Evolutionary conservation across 2,329 filamentous ascomycete genomes (phyloP).

Genomic region (Aureobasidium sp.): DNA sequence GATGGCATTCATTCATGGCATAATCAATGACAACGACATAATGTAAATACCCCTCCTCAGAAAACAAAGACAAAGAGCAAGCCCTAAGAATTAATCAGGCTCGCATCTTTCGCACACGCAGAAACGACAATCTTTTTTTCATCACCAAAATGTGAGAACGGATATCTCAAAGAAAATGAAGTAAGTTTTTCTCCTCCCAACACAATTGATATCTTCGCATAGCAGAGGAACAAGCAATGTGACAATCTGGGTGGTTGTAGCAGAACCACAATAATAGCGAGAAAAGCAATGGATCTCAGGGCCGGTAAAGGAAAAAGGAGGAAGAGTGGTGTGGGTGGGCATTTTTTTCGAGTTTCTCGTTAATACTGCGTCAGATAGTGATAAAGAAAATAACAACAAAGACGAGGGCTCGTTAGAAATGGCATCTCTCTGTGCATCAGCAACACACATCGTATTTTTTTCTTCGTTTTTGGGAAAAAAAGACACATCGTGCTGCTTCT

Average conservation of each 20-base stretch:
- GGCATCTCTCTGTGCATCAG: neutral
- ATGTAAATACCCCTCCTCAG: neutral
- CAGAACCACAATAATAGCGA: neutral
- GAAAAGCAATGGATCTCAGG: neutral
- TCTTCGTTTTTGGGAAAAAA: neutral
- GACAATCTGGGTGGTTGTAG: neutral
- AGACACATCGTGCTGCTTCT: neutral
- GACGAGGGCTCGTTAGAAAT: neutral
- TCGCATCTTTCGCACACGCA: neutral
- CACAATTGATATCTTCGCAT: slow-evolving; percentile 9
- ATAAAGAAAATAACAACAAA: neutral
- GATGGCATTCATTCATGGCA: neutral
- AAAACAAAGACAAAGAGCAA: neutral
- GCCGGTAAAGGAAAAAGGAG: neutral
- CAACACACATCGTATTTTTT: neutral
- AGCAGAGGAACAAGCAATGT: neutral
- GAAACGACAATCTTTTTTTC: neutral
- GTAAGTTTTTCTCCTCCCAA: neutral
- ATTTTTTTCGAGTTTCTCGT: slow-evolving; percentile 12
- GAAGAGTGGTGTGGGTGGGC: neutral
- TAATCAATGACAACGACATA: neutral
- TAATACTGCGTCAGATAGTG: neutral
- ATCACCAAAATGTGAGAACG: neutral
- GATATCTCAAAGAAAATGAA: neutral
- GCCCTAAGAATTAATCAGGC: neutral